A percentile compares a stretch with the other conserved stretches of the same genome.
Evolutionary conservation across 2,329 filamentous ascomycete species (phyloP).

Genomic region (Nothomitra cinnamomea): DNA sequence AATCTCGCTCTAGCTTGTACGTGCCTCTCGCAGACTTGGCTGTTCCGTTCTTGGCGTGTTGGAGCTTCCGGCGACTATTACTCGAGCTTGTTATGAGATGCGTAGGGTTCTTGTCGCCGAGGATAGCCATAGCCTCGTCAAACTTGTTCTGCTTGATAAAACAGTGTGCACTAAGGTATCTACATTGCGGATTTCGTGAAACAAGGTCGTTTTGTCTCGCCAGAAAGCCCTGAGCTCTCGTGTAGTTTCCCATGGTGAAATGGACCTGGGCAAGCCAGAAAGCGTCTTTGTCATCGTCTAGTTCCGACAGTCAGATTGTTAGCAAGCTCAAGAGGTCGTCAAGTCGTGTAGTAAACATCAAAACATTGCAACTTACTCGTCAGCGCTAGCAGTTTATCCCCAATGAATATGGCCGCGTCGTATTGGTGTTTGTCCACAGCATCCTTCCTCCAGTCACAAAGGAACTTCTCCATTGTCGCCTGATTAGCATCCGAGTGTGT

Average conservation of each 20-base stretch:
- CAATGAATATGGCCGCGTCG: slow-evolving; percentile 90
- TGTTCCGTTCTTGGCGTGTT: slow-evolving; percentile 40
- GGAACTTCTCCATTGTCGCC: slow-evolving; percentile 65
- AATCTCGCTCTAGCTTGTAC: slow-evolving; percentile 31
- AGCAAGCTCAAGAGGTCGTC: background rate
- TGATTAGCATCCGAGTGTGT: background rate
- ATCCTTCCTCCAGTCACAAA: slow-evolving; percentile 89
- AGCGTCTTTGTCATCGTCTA: slow-evolving; percentile 83
- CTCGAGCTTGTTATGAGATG: slow-evolving; percentile 59
- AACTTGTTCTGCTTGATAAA: slow-evolving; percentile 82
- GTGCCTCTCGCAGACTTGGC: slow-evolving; percentile 24
- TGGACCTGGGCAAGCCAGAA: slow-evolving; percentile 98
- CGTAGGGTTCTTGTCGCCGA: slow-evolving; percentile 87
- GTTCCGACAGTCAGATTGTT: background rate
- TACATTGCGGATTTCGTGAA: slow-evolving; percentile 65
- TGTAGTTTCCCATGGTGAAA: slow-evolving; percentile 90
- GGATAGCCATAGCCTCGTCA: slow-evolving; percentile 69
- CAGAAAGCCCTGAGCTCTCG: slow-evolving; percentile 73
- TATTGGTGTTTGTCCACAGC: slow-evolving; percentile 92
- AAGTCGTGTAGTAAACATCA: background rate
- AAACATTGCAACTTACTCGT: slow-evolving; percentile 47
- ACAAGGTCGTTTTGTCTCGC: slow-evolving; percentile 62
- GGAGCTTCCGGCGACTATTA: slow-evolving; percentile 52
- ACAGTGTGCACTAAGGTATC: slow-evolving; percentile 86
- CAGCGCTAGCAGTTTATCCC: slow-evolving; percentile 87